Percentiles rank a stretch among this genome's conserved stretches.
These are phyloP conservation scores for Saturnispora sekii DNA, from an alignment of 805 yeast genomes.

Conservation along the genomic window DNA sequence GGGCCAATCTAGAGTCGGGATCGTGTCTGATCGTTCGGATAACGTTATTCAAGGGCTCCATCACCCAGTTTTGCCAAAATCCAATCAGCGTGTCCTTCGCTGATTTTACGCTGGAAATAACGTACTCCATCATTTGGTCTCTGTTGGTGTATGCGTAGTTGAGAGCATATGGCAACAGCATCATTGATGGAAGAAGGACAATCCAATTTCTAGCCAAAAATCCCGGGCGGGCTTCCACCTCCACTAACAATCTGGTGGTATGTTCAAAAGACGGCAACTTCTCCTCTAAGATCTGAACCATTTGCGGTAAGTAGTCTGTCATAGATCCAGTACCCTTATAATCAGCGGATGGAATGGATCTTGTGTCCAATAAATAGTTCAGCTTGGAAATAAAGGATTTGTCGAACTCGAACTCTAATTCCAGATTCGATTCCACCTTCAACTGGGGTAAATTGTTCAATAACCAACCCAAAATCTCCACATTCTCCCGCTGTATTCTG, in stretches of 20 bases:
- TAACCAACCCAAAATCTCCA: conserved; percentile 29
- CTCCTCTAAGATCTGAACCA: background rate
- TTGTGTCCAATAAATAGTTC: background rate
- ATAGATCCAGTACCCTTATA: background rate
- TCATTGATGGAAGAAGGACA: conserved; percentile 2
- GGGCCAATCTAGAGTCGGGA: conserved; percentile 58
- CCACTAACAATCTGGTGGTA: background rate
- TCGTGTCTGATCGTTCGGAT: conserved; percentile 80
- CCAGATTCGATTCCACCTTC: background rate
- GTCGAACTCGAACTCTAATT: background rate
- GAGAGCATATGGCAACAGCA: conserved; percentile 13
- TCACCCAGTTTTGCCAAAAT: conserved; percentile 74
- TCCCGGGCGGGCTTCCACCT: conserved; percentile 7
- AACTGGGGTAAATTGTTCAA: conserved; percentile 25
- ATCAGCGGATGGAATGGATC: background rate
- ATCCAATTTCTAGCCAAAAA: conserved; percentile 11
- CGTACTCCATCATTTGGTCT: conserved; percentile 48
- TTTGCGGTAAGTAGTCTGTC: too few species aligned
- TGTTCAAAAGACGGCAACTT: conserved; percentile 3
- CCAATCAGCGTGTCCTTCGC: conserved; percentile 66
- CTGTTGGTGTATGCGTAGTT: conserved; percentile 33
- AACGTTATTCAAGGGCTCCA: conserved; percentile 64
- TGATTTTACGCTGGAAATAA: conserved; percentile 32
- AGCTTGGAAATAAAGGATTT: conserved; percentile 6
- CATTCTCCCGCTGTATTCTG: conserved; percentile 22